phyloP scores from a whole-genome alignment of 495 filamentous ascomycete species.

The Xylaria nigripes region DNA sequence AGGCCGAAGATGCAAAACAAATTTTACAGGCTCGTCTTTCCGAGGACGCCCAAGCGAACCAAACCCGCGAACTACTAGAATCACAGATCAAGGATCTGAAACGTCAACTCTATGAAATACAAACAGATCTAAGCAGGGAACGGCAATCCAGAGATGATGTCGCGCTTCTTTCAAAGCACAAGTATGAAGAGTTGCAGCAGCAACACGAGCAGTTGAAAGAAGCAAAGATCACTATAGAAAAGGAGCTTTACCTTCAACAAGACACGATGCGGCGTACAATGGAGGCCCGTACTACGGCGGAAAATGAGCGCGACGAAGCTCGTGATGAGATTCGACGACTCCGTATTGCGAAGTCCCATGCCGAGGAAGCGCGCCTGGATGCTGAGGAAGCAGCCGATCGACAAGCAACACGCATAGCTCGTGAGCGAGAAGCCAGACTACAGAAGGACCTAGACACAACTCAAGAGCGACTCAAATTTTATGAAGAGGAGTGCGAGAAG shows the following conservation, averaged over 20 bases:
- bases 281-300: slow-evolving; percentile 67
- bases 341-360: slow-evolving; percentile 69
- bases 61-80: slow-evolving; percentile 80
- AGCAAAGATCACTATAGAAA: slow-evolving; percentile 94
- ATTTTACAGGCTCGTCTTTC: slow-evolving; percentile 81
- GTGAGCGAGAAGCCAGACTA: slow-evolving; percentile 71
- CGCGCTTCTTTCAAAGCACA: slow-evolving; percentile 83
- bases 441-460: slow-evolving; percentile 71
- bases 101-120: slow-evolving; percentile 69
- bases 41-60: slow-evolving; percentile 77
- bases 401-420: slow-evolving; percentile 64
- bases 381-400: slow-evolving; percentile 76
- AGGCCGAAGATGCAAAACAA: slow-evolving; percentile 79
- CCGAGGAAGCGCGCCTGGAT: slow-evolving; percentile 75
- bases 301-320: slow-evolving; percentile 81
- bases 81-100: slow-evolving; percentile 83
- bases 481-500: slow-evolving; percentile 66
- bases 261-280: slow-evolving; percentile 84
- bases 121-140: slow-evolving; percentile 83
- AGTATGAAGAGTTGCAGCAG: slow-evolving; percentile 67
- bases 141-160: slow-evolving; percentile 95
- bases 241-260: slow-evolving; percentile 96
- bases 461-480: slow-evolving; percentile 58
- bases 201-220: slow-evolving; percentile 87
- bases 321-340: slow-evolving; percentile 77